Conservation (phyloP, 1,284 basidiomycete species). For the Anthracocystis walkeri region DNA sequence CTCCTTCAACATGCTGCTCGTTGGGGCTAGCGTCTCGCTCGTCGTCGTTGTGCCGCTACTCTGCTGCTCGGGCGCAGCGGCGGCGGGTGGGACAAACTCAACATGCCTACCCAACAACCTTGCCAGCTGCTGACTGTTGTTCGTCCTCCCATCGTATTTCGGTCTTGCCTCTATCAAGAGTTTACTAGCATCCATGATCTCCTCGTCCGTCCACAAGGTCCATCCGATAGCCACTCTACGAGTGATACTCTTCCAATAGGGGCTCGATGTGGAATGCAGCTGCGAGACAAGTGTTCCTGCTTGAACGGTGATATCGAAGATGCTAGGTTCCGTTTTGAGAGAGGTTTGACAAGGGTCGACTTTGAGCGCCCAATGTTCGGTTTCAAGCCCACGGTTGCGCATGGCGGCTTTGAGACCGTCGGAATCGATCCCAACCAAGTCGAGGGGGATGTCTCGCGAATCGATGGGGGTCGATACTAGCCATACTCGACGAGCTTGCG, state of each 20-base stretch:
- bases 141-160: conserved; percentile 44
- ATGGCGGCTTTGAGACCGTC: conserved; percentile 44
- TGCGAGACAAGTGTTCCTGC: conserved; percentile 24
- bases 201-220: conserved; percentile 47
- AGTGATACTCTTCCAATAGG: conserved; percentile 35
- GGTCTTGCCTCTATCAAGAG: conserved; percentile 39
- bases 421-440: conserved; percentile 45
- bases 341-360: conserved; percentile 23
- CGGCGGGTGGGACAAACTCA: conserved; percentile 20
- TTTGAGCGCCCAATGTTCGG: conserved; percentile 53
- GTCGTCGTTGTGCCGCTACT: background rate
- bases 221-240: conserved; percentile 38
- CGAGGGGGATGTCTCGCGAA: conserved; percentile 25
- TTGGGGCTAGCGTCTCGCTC: conserved; percentile 19
- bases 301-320: conserved; percentile 46
- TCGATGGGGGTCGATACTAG: conserved; percentile 41
- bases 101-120: conserved; percentile 38
- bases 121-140: conserved; percentile 45
- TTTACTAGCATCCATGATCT: conserved; percentile 36
- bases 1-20: conserved; percentile 28
- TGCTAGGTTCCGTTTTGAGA: conserved; percentile 25
- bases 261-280: conserved; percentile 25
- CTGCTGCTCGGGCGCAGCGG: background rate
- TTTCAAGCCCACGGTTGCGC: conserved; percentile 49
- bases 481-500: conserved; percentile 39